These are phyloP conservation scores for Botryotinia globosa DNA, from an alignment of 2,329 filamentous ascomycete species.

Conservation along the genomic window DNA sequence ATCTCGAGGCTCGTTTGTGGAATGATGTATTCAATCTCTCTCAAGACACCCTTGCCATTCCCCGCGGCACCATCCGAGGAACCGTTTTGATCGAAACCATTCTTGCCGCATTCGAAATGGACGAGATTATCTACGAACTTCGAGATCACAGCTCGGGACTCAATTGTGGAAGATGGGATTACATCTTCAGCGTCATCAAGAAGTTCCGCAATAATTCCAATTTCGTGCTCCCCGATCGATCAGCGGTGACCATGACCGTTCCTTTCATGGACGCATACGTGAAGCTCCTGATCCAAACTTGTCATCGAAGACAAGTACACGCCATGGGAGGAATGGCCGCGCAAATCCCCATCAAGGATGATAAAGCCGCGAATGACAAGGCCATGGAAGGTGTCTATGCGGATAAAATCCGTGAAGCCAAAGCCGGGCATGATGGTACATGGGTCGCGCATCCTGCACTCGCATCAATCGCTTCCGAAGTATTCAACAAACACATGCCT, in stretches of 20 bases:
- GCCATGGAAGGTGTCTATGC: slow-evolving; percentile 91
- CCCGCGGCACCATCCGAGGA: slow-evolving; percentile 85
- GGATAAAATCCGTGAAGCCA: slow-evolving; percentile 94
- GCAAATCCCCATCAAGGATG: slow-evolving; percentile 97
- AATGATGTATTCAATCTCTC: slow-evolving; percentile 96
- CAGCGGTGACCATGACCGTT: slow-evolving; percentile 91
- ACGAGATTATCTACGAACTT: slow-evolving; percentile 99
- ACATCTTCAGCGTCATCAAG: slow-evolving; percentile 99
- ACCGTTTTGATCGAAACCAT: slow-evolving; percentile 99
- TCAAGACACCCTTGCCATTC: slow-evolving; percentile 89
- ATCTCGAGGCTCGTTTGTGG: slow-evolving; percentile 95
- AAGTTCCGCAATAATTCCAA: slow-evolving; percentile 94
- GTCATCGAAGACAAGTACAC: slow-evolving; percentile 94
- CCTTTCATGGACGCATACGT: slow-evolving; percentile 99
- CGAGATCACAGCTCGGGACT: slow-evolving; percentile 93
- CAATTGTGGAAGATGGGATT: slow-evolving; percentile 99
- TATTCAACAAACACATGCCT: slow-evolving; percentile 99
- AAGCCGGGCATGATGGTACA: slow-evolving; percentile 90
- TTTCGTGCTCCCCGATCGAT: slow-evolving; percentile 91
- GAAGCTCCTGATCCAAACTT: slow-evolving; percentile 96
- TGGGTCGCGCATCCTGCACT: slow-evolving; percentile 98
- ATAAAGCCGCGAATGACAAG: slow-evolving; percentile 83
- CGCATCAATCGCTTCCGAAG: slow-evolving; percentile 79
- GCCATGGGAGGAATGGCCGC: slow-evolving; percentile 99
- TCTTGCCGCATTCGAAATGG: slow-evolving; percentile 97